Evolutionary conservation across 2,329 filamentous ascomycete species (phyloP), one percentile per base, ranked within the genome.

Genomic region (Hymenoscyphus albidus): DNA sequence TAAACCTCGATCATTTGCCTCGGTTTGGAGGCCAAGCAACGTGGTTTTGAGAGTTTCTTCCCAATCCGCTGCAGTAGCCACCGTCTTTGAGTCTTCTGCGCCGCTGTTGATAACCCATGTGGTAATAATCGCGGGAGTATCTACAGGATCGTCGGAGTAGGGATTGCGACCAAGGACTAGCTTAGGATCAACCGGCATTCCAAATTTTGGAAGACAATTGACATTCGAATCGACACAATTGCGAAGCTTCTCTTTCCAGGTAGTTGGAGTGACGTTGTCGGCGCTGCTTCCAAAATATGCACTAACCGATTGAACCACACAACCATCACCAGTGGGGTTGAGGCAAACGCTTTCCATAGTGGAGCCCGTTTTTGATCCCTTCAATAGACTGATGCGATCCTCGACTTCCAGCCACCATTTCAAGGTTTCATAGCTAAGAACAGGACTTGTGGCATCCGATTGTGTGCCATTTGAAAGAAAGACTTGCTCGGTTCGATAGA

Each of bases 81-180:
- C 83, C 57, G 87, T 86, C 35, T 84, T 78, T 3, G 89, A 89
- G 10, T 87, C 92, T 74, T 96, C 92, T 4, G 85, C 82, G 70
- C 89, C 85, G 72, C 98, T 99, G 72, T 89, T 92, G 59, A 99
- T 88, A 7, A 99, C 94, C 95, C 95, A 99, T 0, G 93, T 98
- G 5, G 91, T 88, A 7, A 97, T 90, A 66, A 98, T 85, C 2
- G 95, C 93, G 65, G 87, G 81, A 0, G 94, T 88, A 60, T 95
- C 85, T 4, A 88, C 80, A 32, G 93, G 84, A 69, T 91, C 82
- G 0, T 82, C 83, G 0, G 84, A 82, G 22, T 84, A 77, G 55
- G 88, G 83, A 72, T 89, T 94, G 2, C 92, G 93, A 59, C 95
- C 95, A 13, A 99, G 83, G 5, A 99, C 84, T 79, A 96, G 89